Percentiles rank a stretch among this genome's conserved stretches.
These are phyloP conservation scores for Claviceps purpurea DNA, from an alignment of 2,329 filamentous ascomycete species.

Conservation along the genomic window DNA sequence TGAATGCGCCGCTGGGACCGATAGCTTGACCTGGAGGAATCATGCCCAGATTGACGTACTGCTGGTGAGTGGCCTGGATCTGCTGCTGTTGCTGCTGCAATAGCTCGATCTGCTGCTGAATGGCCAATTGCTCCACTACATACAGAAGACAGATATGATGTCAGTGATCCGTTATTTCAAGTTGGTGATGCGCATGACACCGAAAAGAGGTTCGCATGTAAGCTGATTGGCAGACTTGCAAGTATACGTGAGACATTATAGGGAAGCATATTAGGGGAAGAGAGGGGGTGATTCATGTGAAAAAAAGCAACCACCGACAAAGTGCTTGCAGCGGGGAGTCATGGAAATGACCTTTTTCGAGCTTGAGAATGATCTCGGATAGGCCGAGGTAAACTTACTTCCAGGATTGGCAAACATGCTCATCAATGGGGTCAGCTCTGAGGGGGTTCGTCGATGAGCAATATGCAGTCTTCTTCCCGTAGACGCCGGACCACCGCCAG, in stretches of 20 bases:
- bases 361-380: neutral
- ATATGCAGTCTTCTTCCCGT: slow-evolving; percentile 88
- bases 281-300: neutral
- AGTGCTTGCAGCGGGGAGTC: neutral
- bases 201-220: too few relatives aligned
- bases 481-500: slow-evolving; percentile 54
- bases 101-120: slow-evolving; percentile 95
- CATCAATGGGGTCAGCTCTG: slow-evolving; percentile 93
- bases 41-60: slow-evolving; percentile 97
- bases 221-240: neutral
- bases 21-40: slow-evolving; percentile 71
- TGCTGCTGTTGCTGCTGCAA: slow-evolving; percentile 97
- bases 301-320: neutral
- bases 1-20: slow-evolving; percentile 56
- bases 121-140: slow-evolving; percentile 89
- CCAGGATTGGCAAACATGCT: slow-evolving; percentile 64
- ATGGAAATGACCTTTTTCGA: neutral
- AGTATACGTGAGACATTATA: neutral
- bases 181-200: neutral
- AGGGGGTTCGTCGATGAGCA: slow-evolving; percentile 91
- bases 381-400: slow-evolving; percentile 36
- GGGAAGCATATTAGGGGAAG: neutral
- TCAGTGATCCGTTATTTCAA: neutral
- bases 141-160: slow-evolving; percentile 4
- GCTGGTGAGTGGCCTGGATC: slow-evolving; percentile 89